phyloP scores from a whole-genome alignment of 2,329 filamentous ascomycete species.

The Sporothrix pallida region DNA sequence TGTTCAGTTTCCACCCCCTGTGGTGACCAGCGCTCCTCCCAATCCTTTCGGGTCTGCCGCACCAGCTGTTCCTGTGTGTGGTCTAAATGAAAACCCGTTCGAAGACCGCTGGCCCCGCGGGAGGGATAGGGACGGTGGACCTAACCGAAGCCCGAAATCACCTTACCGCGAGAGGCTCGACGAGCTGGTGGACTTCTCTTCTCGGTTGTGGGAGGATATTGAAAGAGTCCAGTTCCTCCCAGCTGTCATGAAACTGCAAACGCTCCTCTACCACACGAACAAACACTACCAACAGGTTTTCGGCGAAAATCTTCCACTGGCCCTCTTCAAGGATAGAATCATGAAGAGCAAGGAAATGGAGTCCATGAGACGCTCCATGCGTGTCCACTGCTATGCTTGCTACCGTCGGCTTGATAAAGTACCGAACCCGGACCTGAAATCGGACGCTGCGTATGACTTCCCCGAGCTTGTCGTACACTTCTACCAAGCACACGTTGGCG shows the following conservation, averaged over 20 bases:
- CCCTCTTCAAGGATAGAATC: conserved; percentile 64
- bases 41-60: too few relatives aligned
- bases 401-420: not conserved
- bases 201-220: conserved; percentile 63
- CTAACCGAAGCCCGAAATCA: not conserved
- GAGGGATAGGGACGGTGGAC: not conserved
- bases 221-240: conserved; percentile 59
- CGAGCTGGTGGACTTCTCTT: not conserved
- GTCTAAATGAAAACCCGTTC: too few relatives aligned
- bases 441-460: not conserved
- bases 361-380: conserved; percentile 59
- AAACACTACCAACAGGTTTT: conserved; percentile 64
- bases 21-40: too few relatives aligned
- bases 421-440: too few relatives aligned
- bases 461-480: conserved; percentile 30
- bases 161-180: conserved; percentile 11
- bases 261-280: conserved; percentile 67
- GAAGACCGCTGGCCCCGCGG: too few relatives aligned
- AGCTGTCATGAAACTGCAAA: conserved; percentile 65
- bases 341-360: conserved; percentile 63
- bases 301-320: conserved; percentile 60
- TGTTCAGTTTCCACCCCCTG: too few relatives aligned
- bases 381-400: conserved; percentile 62
- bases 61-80: too few relatives aligned
- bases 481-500: conserved; percentile 28